Percentiles rank a stretch among this genome's conserved stretches.
These are phyloP conservation scores for Schwanniomyces etchellsii DNA, from an alignment of 1,139 yeast species.

Conservation along the genomic window DNA sequence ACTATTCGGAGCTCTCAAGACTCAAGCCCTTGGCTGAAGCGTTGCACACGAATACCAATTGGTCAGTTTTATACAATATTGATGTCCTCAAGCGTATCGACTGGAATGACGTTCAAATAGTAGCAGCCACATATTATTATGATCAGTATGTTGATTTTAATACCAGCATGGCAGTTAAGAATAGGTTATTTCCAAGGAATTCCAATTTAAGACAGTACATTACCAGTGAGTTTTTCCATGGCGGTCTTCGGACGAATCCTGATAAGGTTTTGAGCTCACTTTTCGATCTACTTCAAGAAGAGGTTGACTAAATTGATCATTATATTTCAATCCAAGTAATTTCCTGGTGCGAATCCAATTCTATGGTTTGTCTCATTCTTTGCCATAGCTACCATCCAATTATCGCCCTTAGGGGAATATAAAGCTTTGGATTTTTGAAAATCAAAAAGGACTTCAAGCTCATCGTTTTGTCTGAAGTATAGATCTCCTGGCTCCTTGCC, in stretches of 20 bases:
- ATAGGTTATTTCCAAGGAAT: too few relatives aligned
- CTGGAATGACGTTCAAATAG: slow-evolving; percentile 42
- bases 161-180: slow-evolving; percentile 28
- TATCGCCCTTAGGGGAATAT: slow-evolving; percentile 14
- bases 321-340: slow-evolving; percentile 21
- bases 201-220: too few relatives aligned
- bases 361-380: slow-evolving; percentile 13
- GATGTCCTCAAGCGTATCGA: slow-evolving; percentile 20
- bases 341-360: slow-evolving; percentile 38
- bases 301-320: too few relatives aligned
- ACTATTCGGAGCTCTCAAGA: slow-evolving; percentile 36
- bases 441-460: slow-evolving; percentile 28
- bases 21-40: slow-evolving; percentile 36
- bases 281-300: too few relatives aligned
- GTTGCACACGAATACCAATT: slow-evolving; percentile 33
- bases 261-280: too few relatives aligned
- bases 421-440: slow-evolving; percentile 23
- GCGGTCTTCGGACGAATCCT: too few relatives aligned
- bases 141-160: slow-evolving; percentile 54
- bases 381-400: slow-evolving; percentile 33
- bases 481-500: slow-evolving; percentile 38
- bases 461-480: slow-evolving; percentile 31
- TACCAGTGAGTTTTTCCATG: too few relatives aligned
- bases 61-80: slow-evolving; percentile 40
- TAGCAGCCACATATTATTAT: slow-evolving; percentile 43